Percentiles rank a stretch among this genome's conserved stretches.
phyloP scores from a whole-genome alignment of 2,329 filamentous ascomycete species.

The Ophiostoma angusticollis region DNA sequence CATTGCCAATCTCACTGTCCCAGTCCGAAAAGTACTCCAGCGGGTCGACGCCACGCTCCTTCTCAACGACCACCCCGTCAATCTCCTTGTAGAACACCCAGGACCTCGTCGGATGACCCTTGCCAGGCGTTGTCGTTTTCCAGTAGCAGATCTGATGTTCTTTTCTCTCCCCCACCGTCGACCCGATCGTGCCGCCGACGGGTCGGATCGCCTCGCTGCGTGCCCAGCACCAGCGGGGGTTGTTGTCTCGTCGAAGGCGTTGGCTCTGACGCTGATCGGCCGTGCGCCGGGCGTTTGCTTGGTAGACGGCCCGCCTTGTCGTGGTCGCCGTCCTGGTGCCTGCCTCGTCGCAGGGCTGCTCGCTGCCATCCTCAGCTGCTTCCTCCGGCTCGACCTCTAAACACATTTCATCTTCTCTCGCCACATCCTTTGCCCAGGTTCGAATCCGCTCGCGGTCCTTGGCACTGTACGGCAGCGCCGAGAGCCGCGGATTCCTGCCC shows the following conservation, averaged over 20 bases:
- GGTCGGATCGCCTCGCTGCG: too few relatives aligned
- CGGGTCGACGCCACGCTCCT: background rate
- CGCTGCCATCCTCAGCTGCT: background rate
- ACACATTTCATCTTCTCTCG: too few relatives aligned
- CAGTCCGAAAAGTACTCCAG: conserved; percentile 3
- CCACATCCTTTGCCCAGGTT: too few relatives aligned
- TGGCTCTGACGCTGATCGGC: too few relatives aligned
- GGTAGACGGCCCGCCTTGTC: background rate
- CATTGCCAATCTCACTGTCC: background rate
- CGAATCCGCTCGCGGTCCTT: too few relatives aligned
- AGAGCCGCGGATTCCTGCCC: too few relatives aligned
- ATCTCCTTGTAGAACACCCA: background rate
- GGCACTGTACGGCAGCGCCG: too few relatives aligned
- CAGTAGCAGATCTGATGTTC: background rate
- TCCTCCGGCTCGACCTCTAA: background rate
- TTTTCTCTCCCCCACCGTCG: too few relatives aligned
- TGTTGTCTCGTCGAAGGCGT: too few relatives aligned
- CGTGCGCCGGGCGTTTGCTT: too few relatives aligned
- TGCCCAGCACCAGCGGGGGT: background rate
- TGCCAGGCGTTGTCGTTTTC: background rate
- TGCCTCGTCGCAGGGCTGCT: background rate
- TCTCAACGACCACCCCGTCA: too few relatives aligned
- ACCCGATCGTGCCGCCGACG: too few relatives aligned
- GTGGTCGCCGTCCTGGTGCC: background rate
- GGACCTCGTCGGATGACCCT: background rate